Evolutionary conservation across 2,329 filamentous ascomycete genomes (phyloP), one percentile per base, ranked within the genome.

Genomic region (Paecilomyces formosus): DNA sequence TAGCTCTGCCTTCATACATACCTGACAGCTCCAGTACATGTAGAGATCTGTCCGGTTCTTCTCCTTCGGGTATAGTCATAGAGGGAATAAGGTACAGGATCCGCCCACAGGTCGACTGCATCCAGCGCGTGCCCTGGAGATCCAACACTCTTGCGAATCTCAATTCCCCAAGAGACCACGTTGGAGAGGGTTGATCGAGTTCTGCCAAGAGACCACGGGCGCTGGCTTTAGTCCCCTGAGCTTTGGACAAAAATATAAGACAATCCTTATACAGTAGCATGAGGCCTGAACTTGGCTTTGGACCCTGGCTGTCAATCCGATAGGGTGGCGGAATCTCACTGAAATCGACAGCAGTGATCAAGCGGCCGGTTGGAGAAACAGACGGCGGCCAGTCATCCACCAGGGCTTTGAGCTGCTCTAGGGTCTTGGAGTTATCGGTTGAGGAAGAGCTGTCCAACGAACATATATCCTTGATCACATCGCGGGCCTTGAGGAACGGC

Each of bases 391-490:
- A 96, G 53, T 82, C 84, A 66, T 90, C 85, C 50, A 95, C 83
- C 72, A 94, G 83, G 63, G 88, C 87, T 62, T 87, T 87, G 54
- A 97, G 78, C 50, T 89, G 86, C 64, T 86, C 88, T 33, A 88
- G 83, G 52, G 90, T 81, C 64, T 90, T 88, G 9, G 87, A 86
- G 64, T 91, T 89, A 67, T 90, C 88, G 2, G 75, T 74, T 1
- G 84, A 66, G 73, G 80, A 67, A 68, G 89, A 70, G 77, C 89
- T 82, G 66, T 97, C 93, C 76, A 97, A 87, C 15, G 93, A 95
- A 74, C 94, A 99, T 51, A 99, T 99, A 57, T 96, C 94, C 21
- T 92, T 92, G 64, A 99, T 92, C 56, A 96, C 89, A 71, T 97
- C 94, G 64, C 93, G 84, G 0, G 94, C 92, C 70, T 91, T 92